A percentile compares a stretch with the other conserved stretches of the same genome.
These are phyloP conservation scores for Psilocybe sp. DNA, from an alignment of 768 basidiomycete species.

Conservation along the genomic window DNA sequence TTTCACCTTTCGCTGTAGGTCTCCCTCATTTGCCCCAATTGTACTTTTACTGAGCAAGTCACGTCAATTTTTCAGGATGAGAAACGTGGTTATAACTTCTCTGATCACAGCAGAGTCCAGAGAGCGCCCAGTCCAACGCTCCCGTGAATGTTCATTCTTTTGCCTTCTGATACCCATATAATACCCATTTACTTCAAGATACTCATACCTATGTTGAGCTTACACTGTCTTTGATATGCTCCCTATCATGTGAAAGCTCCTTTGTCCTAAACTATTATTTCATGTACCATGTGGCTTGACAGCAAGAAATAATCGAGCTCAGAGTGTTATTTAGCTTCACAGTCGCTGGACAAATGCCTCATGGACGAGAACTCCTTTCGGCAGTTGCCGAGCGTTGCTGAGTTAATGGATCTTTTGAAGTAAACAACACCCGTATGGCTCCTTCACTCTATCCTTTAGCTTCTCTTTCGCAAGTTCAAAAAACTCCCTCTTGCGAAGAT, in stretches of 20 bases:
- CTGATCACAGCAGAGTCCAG: neutral
- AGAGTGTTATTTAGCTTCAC: too few species aligned
- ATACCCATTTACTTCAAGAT: too few species aligned
- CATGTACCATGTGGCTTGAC: neutral
- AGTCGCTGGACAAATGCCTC: too few species aligned
- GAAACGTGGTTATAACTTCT: neutral
- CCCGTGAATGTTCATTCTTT: neutral
- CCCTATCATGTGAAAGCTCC: too few species aligned
- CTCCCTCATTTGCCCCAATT: neutral
- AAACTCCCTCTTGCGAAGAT: conserved; percentile 79
- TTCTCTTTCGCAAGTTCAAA: conserved; percentile 71
- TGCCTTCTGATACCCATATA: neutral
- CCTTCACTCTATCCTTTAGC: conserved; percentile 77
- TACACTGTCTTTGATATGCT: too few species aligned
- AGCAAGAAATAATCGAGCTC: neutral
- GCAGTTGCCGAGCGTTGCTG: too few species aligned
- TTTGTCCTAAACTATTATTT: too few species aligned
- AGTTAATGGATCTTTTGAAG: neutral
- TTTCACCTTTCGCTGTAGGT: conserved; percentile 3
- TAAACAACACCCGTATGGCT: conserved; percentile 28
- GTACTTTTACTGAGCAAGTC: neutral
- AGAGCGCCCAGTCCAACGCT: neutral
- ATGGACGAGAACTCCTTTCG: too few species aligned
- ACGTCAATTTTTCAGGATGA: neutral
- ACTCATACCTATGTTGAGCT: too few species aligned